Percentiles rank a stretch among this genome's conserved stretches.
Evolutionary conservation across 1,139 yeast genomes (phyloP).

Genomic region (Arxiozyma slooffiae): DNA sequence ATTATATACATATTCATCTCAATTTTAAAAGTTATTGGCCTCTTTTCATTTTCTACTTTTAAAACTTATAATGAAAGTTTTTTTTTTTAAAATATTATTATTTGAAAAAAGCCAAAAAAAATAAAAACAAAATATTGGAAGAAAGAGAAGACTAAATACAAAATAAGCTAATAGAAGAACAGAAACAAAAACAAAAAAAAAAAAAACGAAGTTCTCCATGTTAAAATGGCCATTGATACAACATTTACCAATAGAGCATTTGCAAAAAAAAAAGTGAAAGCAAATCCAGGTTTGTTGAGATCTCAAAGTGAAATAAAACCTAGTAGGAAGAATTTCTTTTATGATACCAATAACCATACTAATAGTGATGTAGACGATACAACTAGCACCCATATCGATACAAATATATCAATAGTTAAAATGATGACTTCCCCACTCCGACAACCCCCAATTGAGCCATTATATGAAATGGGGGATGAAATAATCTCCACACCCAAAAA

Average conservation of each 20-base stretch:
- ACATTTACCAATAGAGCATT: not conserved
- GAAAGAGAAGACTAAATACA: too few relatives aligned
- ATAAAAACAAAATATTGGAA: too few relatives aligned
- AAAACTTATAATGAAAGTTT: too few relatives aligned
- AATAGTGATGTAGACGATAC: not conserved
- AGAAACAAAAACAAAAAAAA: not conserved
- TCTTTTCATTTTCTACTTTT: too few relatives aligned
- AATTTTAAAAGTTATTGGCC: too few relatives aligned
- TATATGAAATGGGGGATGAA: not conserved
- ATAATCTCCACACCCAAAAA: slow-evolving; percentile 1
- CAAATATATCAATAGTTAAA: not conserved
- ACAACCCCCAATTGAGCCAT: not conserved
- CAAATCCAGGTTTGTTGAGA: not conserved
- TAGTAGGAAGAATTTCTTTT: not conserved
- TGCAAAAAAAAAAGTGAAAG: not conserved
- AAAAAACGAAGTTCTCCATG: not conserved
- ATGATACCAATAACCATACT: not conserved
- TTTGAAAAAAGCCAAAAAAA: too few relatives aligned
- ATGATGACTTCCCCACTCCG: slow-evolving; percentile 3
- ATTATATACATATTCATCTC: too few relatives aligned
- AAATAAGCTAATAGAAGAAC: not conserved
- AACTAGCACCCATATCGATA: not conserved
- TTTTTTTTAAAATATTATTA: too few relatives aligned
- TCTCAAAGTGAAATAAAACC: not conserved
- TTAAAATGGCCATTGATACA: not conserved